Percentiles rank a stretch among this genome's conserved stretches.
These are phyloP conservation scores for Penicillium ucsense DNA, from an alignment of 495 filamentous ascomycete genomes.

Conservation along the genomic window DNA sequence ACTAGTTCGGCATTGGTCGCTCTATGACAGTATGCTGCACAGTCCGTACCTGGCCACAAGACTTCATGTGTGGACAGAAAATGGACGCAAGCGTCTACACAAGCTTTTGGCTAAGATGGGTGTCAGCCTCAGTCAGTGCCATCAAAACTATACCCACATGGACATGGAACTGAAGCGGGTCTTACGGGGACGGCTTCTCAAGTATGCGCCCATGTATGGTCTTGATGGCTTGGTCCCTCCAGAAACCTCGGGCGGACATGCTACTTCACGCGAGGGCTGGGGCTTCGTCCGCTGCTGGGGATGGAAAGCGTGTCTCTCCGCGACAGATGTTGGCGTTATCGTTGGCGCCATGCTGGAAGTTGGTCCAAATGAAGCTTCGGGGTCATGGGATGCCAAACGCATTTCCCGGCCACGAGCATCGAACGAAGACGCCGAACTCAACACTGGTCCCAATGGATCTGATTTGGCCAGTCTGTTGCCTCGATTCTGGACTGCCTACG, in stretches of 20 bases:
- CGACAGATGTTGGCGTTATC: slow-evolving; percentile 83
- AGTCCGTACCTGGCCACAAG: slow-evolving; percentile 89
- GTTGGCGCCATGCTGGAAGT: slow-evolving; percentile 89
- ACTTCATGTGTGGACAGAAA: slow-evolving; percentile 89
- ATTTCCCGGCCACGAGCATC: slow-evolving; percentile 23
- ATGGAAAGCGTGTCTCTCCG: slow-evolving; percentile 88
- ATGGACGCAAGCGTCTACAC: slow-evolving; percentile 80
- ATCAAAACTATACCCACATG: slow-evolving; percentile 95
- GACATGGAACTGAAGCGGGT: slow-evolving; percentile 93
- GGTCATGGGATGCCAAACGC: slow-evolving; percentile 29
- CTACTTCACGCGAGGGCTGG: slow-evolving; percentile 66
- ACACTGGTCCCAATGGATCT: slow-evolving; percentile 16
- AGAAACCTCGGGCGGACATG: slow-evolving; percentile 39
- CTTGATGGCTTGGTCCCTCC: slow-evolving; percentile 83
- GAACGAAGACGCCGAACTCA: slow-evolving; percentile 24
- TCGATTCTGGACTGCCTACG: slow-evolving; percentile 90
- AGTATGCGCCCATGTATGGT: slow-evolving; percentile 83
- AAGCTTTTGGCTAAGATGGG: slow-evolving; percentile 98
- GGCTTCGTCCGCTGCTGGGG: slow-evolving; percentile 97
- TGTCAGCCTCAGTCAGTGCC: slow-evolving; percentile 84
- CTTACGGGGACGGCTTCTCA: slow-evolving; percentile 73
- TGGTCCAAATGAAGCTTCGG: slow-evolving; percentile 40
- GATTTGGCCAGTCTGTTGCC: slow-evolving; percentile 33
- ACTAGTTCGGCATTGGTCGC: slow-evolving; percentile 88
- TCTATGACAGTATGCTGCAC: slow-evolving; percentile 98